phyloP scores from a whole-genome alignment of 441 rosid genomes.

The Pelargonium citronellum region DNA sequence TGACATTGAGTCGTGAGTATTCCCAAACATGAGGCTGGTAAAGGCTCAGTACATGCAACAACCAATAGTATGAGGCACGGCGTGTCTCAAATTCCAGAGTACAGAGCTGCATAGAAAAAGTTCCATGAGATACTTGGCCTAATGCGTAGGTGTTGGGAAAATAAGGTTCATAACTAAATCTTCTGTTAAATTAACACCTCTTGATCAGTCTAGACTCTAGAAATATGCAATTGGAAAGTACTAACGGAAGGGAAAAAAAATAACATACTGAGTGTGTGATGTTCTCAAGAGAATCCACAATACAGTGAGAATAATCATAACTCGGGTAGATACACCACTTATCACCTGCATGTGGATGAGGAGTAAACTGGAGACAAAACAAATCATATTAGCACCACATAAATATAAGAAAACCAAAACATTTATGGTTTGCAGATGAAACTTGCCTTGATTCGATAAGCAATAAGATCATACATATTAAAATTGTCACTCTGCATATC shows the following conservation, averaged over 20 bases:
- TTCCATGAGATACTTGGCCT: not conserved
- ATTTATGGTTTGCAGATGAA: constrained; percentile 10
- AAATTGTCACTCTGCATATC: constrained; percentile 94
- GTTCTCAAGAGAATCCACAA: constrained; percentile 91
- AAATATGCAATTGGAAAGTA: constrained; percentile 15
- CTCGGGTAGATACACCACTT: constrained; percentile 97
- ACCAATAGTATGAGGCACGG: constrained; percentile 61
- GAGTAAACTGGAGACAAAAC: constrained; percentile 52
- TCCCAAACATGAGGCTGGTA: constrained; percentile 97
- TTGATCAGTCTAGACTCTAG: not conserved
- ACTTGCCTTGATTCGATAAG: constrained; percentile 94
- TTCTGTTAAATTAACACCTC: not conserved
- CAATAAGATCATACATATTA: constrained; percentile 94
- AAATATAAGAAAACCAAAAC: not conserved
- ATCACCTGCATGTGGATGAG: constrained; percentile 96
- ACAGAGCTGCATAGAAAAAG: constrained; percentile 54
- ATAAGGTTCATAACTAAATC: not conserved
- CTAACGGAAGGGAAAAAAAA: constrained; percentile 6
- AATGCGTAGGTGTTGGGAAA: not conserved
- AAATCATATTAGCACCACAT: constrained; percentile 2
- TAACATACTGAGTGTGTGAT: constrained; percentile 82
- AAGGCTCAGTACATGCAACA: constrained; percentile 56
- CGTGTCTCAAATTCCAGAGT: constrained; percentile 86
- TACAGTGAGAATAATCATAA: constrained; percentile 95
- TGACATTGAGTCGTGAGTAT: constrained; percentile 78